Base-by-base conservation (phyloP, 257 asterid species). In the Cinchona pubescens region DNA sequence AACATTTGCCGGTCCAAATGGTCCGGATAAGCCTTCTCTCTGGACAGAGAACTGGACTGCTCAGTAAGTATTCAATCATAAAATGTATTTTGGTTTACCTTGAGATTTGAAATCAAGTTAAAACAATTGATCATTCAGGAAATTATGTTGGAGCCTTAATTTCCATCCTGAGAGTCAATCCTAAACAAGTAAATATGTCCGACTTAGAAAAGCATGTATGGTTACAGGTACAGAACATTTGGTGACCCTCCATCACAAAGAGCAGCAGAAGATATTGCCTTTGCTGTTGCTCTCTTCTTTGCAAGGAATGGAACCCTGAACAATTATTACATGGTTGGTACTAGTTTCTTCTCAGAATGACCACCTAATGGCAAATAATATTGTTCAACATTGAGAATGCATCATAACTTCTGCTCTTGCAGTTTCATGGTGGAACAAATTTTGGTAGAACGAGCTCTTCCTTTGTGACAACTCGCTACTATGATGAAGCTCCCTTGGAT, bases 11-110 rank as follows among this genome's bases (percentile, higher is more conserved):
- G 98, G 97, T 23, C 91, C 98, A 23, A 92, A 92, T 80, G 97
- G 97, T 19, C 90, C 90, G 13, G 78, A 88, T 74, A 94, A 94
- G 87, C 99, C 97, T 61, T 80, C 94, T 30, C 85, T 94, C 71
- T 94, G 98, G 98, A 94, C 98, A 0, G 97, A 94, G 81, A 94
- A 92, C 72, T 94, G 98, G 98, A 94, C 98, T 6, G 98, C 97
- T 25, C 97, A 94, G 97, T 92, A 83, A 78, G 94, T 85, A 51
- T 15, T 48, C 19, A 51, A 48, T 27, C 4, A 7, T 71, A 13
- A 37, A 4, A 51, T 48, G 1, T 5, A 69, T n/a, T 12, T n/a
- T n/a, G n/a, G n/a, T n/a, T n/a, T n/a, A n/a, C n/a, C n/a, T n/a
- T n/a, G n/a, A n/a, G n/a, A n/a, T n/a, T n/a, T n/a, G 23, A 32